Conservation (phyloP, 2,329 filamentous ascomycete species). For the Colletotrichum horii region DNA sequence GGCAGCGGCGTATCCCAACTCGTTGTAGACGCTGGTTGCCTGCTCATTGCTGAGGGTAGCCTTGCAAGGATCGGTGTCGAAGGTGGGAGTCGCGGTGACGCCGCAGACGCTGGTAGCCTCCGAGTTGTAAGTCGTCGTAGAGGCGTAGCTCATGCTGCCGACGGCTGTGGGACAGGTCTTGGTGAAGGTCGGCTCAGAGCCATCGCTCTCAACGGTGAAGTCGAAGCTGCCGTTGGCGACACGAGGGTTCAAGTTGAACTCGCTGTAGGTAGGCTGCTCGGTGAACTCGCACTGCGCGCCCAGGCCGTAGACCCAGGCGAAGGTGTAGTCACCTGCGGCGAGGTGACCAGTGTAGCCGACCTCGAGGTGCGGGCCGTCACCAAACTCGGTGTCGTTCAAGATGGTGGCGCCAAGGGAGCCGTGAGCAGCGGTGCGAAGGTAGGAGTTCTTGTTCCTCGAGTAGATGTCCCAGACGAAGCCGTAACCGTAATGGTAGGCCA, state of each 20-base stretch:
- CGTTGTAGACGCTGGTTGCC: conserved; percentile 14
- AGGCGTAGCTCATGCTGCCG: conserved; percentile 15
- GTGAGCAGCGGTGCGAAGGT: conserved; percentile 17
- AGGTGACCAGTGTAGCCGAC: conserved; percentile 15
- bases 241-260: conserved; percentile 18
- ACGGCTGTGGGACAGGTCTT: conserved; percentile 16
- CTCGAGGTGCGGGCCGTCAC: conserved; percentile 11
- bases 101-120: conserved; percentile 18
- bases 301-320: conserved; percentile 17
- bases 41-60: conserved; percentile 18
- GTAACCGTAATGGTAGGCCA: conserved; percentile 21
- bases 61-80: conserved; percentile 15
- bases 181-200: conserved; percentile 17
- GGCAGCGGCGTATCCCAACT: conserved; percentile 10
- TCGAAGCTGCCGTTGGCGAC: conserved; percentile 20
- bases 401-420: conserved; percentile 10
- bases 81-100: conserved; percentile 17
- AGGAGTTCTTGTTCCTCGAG: conserved; percentile 13
- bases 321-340: conserved; percentile 18
- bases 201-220: conserved; percentile 12
- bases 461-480: conserved; percentile 20
- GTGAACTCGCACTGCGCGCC: conserved; percentile 19
- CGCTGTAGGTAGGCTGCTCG: conserved; percentile 15
- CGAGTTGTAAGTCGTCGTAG: conserved; percentile 17
- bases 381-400: conserved; percentile 14